phyloP scores from a whole-genome alignment of 805 yeast species.

The Yamadazyma scolyti region DNA sequence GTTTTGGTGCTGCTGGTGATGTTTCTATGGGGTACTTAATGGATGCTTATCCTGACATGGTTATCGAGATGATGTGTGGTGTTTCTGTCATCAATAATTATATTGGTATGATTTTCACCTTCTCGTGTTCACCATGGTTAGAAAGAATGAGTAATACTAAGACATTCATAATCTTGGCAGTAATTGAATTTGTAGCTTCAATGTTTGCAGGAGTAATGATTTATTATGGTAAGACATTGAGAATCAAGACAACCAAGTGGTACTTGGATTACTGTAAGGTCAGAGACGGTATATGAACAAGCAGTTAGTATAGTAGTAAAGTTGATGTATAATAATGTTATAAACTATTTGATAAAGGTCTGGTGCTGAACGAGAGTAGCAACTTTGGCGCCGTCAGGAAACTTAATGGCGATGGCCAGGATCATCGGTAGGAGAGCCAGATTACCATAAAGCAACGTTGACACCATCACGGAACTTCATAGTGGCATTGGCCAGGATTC shows the following conservation, averaged over 20 bases:
- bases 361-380: too few relatives aligned
- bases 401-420: too few relatives aligned
- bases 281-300: slow-evolving; percentile 15
- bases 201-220: slow-evolving; percentile 27
- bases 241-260: slow-evolving; percentile 31
- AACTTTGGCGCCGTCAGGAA: too few relatives aligned
- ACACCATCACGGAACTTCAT: slow-evolving; percentile 23
- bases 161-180: slow-evolving; percentile 34
- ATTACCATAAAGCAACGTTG: slow-evolving; percentile 3
- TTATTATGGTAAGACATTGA: slow-evolving; percentile 29
- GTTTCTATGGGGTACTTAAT: slow-evolving; percentile 35
- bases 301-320: neutral
- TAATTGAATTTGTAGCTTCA: slow-evolving; percentile 30
- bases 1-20: slow-evolving; percentile 38
- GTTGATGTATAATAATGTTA: neutral
- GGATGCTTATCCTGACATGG: slow-evolving; percentile 40
- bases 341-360: too few relatives aligned
- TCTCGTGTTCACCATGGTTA: slow-evolving; percentile 38
- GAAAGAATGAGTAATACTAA: slow-evolving; percentile 31
- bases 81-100: slow-evolving; percentile 36
- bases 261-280: slow-evolving; percentile 25
- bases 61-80: slow-evolving; percentile 38
- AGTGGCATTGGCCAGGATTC: slow-evolving; percentile 24
- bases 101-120: slow-evolving; percentile 35
- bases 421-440: too few relatives aligned